Percentiles rank a stretch among this genome's conserved stretches.
phyloP scores from a whole-genome alignment of 306 rosid genomes.

The Begonia masoniana region DNA sequence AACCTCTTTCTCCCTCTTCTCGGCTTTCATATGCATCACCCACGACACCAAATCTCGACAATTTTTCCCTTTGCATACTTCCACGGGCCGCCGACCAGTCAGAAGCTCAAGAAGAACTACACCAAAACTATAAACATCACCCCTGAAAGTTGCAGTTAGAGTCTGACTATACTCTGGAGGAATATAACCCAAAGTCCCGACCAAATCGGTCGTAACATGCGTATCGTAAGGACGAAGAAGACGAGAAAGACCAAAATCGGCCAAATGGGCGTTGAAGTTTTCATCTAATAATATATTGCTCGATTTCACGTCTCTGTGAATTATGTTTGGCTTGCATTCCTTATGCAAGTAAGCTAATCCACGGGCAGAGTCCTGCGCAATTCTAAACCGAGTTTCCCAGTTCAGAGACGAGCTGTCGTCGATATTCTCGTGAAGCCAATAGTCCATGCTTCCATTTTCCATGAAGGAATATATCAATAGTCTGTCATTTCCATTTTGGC shows the following conservation, averaged over 20 bases:
- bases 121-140: constrained; percentile 71
- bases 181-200: constrained; percentile 71
- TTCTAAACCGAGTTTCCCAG: constrained; percentile 63
- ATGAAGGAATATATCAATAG: constrained; percentile 67
- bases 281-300: constrained; percentile 75
- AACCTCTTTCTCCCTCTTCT: constrained; percentile 49
- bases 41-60: constrained; percentile 59
- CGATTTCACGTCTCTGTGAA: constrained; percentile 64
- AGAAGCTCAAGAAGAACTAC: constrained; percentile 82
- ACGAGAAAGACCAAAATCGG: constrained; percentile 75
- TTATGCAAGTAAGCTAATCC: constrained; percentile 71
- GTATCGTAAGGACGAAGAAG: constrained; percentile 60
- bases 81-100: constrained; percentile 61
- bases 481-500: constrained; percentile 50
- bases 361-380: constrained; percentile 57
- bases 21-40: constrained; percentile 60
- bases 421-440: constrained; percentile 67
- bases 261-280: constrained; percentile 57
- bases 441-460: constrained; percentile 80
- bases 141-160: constrained; percentile 53
- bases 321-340: constrained; percentile 60
- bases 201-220: constrained; percentile 70
- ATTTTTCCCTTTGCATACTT: constrained; percentile 60
- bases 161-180: constrained; percentile 82
- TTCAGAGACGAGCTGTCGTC: constrained; percentile 36